A percentile compares a stretch with the other conserved stretches of the same genome.
phyloP scores from a whole-genome alignment of 345 rosid genomes.

The Acer saccharum region DNA sequence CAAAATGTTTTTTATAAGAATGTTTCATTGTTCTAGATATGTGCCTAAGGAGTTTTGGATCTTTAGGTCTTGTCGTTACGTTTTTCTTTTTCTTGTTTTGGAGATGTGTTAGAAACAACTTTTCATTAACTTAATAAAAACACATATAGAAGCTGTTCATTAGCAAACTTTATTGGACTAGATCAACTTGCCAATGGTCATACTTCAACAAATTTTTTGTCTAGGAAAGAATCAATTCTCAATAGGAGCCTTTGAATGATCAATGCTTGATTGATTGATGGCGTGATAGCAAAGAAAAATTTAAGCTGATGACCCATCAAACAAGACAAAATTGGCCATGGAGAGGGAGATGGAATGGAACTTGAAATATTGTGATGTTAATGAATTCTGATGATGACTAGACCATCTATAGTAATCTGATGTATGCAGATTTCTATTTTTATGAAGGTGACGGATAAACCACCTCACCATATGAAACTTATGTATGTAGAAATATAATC shows the following conservation, averaged over 20 bases:
- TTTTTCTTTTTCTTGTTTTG: too few relatives aligned
- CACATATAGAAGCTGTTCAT: too few relatives aligned
- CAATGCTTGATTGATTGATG: background rate
- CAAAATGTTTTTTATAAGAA: background rate
- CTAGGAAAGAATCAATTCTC: too few relatives aligned
- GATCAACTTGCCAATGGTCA: too few relatives aligned
- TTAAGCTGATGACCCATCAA: background rate
- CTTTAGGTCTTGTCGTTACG: too few relatives aligned
- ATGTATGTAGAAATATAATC: too few relatives aligned
- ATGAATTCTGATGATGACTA: conserved; percentile 3
- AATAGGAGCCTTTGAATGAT: too few relatives aligned
- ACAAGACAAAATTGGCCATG: background rate
- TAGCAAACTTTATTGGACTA: too few relatives aligned
- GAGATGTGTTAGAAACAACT: too few relatives aligned
- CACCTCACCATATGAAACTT: background rate
- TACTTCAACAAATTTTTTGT: too few relatives aligned
- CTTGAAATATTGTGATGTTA: conserved; percentile 35
- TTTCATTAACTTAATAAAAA: too few relatives aligned
- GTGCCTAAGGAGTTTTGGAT: too few relatives aligned
- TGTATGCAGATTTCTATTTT: background rate
- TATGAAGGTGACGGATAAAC: background rate
- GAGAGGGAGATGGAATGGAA: background rate
- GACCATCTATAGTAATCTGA: background rate
- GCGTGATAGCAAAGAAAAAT: background rate
- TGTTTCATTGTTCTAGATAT: background rate